Conservation (phyloP, 2,329 filamentous ascomycete species). For the Fusarium clavum region DNA sequence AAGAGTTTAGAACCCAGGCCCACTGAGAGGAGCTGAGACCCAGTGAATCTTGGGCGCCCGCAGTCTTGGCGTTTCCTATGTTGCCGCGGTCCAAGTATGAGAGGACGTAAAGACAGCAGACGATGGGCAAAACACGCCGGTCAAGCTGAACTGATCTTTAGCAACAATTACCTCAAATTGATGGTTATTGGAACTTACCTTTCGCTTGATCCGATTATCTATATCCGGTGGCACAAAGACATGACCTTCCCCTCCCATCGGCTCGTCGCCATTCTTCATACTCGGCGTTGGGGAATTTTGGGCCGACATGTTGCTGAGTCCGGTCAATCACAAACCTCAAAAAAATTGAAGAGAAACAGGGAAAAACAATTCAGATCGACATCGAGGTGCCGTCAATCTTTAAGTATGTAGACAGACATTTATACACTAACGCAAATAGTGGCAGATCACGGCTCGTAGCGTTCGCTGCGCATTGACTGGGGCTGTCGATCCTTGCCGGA, state of each 20-base stretch:
- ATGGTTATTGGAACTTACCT: not conserved
- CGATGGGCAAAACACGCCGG: conserved; percentile 25
- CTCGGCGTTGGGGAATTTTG: not conserved
- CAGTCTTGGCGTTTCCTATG: conserved; percentile 40
- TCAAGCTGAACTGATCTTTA: conserved; percentile 6
- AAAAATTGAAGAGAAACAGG: not conserved
- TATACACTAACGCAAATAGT: not conserved
- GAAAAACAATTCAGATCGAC: not conserved
- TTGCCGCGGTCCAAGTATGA: conserved; percentile 41
- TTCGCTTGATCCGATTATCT: not conserved
- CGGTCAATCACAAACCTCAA: accelerated
- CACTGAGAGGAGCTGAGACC: conserved; percentile 20
- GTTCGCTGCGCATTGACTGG: not conserved
- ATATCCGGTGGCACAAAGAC: not conserved
- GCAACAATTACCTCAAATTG: accelerated
- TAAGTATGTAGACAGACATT: not conserved
- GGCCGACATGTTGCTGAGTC: not conserved
- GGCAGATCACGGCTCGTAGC: not conserved
- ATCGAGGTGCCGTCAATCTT: not conserved
- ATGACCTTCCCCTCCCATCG: too few species aligned
- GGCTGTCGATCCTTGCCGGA: not conserved
- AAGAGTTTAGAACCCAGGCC: conserved; percentile 40
- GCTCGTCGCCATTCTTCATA: not conserved
- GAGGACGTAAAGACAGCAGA: conserved; percentile 38
- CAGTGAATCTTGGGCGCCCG: conserved; percentile 28